Base-by-base conservation (phyloP, 805 yeast species). In the Jamesozyma jinghongensis region DNA sequence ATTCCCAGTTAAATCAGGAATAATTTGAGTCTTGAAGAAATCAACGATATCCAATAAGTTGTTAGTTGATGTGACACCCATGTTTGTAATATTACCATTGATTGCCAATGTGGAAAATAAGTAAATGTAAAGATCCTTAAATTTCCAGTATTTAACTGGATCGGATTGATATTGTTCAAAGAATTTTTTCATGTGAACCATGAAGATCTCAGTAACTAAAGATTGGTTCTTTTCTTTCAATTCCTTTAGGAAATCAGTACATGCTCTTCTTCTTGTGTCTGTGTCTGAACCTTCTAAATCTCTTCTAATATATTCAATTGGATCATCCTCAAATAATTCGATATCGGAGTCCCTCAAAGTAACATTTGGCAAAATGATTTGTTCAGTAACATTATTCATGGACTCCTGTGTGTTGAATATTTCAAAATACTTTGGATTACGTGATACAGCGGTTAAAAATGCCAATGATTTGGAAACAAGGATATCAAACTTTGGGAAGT, bases 261-360 rank as follows among this genome's bases (percentile, higher is more conserved):
- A 79, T 0, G 95, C 79, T 51, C 94, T 77, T 62, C 97, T 74
- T 62, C 99, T 76, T 1, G 96, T 81, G 56, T 88, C 97, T 12
- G 82, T 75, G 58, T 90, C 97, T 0, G 95, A 80, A 5, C 97
- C 97, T 63, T 94, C 98, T 35, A 94, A 69, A 61, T 92, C 98
- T 46, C 95, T 74, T 54, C 97, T 75, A 17, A 88, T 88, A 57
- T 73, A 92, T 53, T 85, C 94, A 40, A 92, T 81, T 29, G 98
- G 98, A 57, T 92, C 98, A 63, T 92, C 98, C 62, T 92, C 98
- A 61, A 92, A 90, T 46, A 81, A 62, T 61, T 94, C 98, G 54
- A 85, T 86, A 57, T 92, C 99, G 2, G 82, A 71, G 42, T 83
- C 90, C 54, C 97, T 77, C 44, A 92, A 71, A 10, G 79, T 74